Evolutionary conservation across 306 rosid species (phyloP).

Genomic region (Lathyrus oleraceus): DNA sequence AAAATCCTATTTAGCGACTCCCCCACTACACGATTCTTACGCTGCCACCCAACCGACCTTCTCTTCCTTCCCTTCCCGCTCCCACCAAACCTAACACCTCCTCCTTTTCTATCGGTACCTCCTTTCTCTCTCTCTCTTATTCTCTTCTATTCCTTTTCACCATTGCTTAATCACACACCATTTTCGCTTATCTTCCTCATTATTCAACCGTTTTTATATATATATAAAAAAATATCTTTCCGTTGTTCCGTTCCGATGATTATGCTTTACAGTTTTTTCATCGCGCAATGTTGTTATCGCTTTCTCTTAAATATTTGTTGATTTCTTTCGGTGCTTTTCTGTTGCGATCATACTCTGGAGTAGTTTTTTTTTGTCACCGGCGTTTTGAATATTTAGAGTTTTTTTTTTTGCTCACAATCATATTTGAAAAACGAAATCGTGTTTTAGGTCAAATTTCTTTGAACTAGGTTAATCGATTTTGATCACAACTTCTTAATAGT

Average conservation of each 20-base stretch:
- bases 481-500: not conserved
- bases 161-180: not conserved
- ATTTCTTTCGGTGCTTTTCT: not conserved
- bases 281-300: not conserved
- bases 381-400: not conserved
- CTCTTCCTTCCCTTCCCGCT: not conserved
- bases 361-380: not conserved
- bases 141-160: not conserved
- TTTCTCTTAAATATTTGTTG: not conserved
- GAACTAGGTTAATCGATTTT: not conserved
- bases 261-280: not conserved
- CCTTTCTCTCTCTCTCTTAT: not conserved
- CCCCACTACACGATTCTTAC: not conserved
- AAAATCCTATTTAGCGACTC: not conserved
- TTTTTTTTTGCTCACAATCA: not conserved
- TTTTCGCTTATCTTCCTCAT: not conserved
- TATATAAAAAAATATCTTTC: not conserved
- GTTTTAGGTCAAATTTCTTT: conserved; percentile 22
- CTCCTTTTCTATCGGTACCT: not conserved
- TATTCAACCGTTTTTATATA: not conserved
- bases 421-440: not conserved
- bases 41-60: not conserved
- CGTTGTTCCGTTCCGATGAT: not conserved
- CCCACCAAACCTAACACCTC: conserved; percentile 1
- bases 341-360: not conserved